Base-by-base conservation (phyloP, 257 asterid genomes). In the Solanum neorickii region DNA sequence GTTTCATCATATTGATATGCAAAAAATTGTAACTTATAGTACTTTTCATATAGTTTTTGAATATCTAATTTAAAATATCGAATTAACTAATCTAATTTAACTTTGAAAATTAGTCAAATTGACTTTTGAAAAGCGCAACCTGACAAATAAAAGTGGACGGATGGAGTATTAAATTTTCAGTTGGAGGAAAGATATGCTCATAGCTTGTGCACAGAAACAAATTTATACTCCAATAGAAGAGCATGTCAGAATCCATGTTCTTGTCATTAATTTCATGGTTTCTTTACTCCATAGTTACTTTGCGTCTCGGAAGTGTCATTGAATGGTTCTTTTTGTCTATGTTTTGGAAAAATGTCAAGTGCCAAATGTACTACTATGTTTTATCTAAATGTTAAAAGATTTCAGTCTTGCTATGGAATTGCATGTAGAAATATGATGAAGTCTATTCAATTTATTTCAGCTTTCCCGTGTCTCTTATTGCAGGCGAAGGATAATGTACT, bases 401-500 rank as follows among this genome's bases (percentile, higher is more conserved):
- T 80, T 80, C 42, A 16, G 42, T 15, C 66, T 80, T n/a, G 27
- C 66, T 78, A 29, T 31, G 31, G 27, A 47, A 15, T 80, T 80
- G 68, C 66, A 47, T 80, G 27, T 18, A 29, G 46, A 80, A 27
- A 31, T 49, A 29, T 80, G 85, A 49, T 80, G 6, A 78, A 46
- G n/a, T 47, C 6, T 49, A 33, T 80, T 49, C 85, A 80, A 80
- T 33, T 80, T 49, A 27, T 80, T 77, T 47, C 85, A 47, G 69
- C 44, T 29, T 80, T 49, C 20, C 20, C 3, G 29, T 0, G 29
- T 47, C 44, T 47, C 29, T 82, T 78, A 86, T 75, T 91, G 94
- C 85, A 97, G 99, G 94, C 92, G 98, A 87, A 92, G 99, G 93
- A 88, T 94, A 87, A 95, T 97, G 99, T 62, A 93, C 92, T 94